A percentile compares a stretch with the other conserved stretches of the same genome.
These are phyloP conservation scores for Myriosclerotinia scirpicola DNA, from an alignment of 2,329 filamentous ascomycete genomes.

Conservation along the genomic window DNA sequence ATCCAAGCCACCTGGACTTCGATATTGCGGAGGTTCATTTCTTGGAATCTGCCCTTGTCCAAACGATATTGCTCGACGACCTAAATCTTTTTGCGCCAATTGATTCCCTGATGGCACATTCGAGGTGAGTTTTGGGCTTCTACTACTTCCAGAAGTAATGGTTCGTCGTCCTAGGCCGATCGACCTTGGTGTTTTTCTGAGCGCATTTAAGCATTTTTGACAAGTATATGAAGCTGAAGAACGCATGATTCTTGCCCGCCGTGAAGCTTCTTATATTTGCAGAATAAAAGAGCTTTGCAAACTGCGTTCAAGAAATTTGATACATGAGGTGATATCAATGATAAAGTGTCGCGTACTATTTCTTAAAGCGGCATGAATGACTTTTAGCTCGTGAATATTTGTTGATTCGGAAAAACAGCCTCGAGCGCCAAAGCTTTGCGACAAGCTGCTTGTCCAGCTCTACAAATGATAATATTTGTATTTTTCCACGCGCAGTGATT, in stretches of 20 bases:
- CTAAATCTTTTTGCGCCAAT: conserved; percentile 24
- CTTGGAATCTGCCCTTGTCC: conserved; percentile 34
- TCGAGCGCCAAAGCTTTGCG: conserved; percentile 23
- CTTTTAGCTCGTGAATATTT: conserved; percentile 24
- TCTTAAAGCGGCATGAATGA: conserved; percentile 23
- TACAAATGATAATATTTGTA: conserved; percentile 29
- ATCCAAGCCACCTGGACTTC: conserved; percentile 31
- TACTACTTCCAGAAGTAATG: conserved; percentile 32
- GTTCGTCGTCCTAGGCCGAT: conserved; percentile 28
- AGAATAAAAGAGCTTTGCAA: background rate
- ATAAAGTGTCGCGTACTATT: conserved; percentile 22
- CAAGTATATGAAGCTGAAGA: conserved; percentile 39
- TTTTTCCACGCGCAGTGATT: conserved; percentile 15
- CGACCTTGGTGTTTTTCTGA: conserved; percentile 32
- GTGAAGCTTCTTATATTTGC: background rate
- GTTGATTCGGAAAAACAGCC: conserved; percentile 13
- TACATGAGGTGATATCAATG: conserved; percentile 22
- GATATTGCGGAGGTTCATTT: conserved; percentile 34
- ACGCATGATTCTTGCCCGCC: conserved; percentile 30
- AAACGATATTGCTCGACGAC: conserved; percentile 31
- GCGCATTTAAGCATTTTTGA: conserved; percentile 37
- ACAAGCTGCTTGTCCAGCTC: conserved; percentile 34
- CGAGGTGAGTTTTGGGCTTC: conserved; percentile 27
- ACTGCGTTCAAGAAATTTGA: conserved; percentile 8
- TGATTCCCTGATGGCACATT: conserved; percentile 25